These are phyloP conservation scores for Hortiboletus campestris DNA, from an alignment of 768 basidiomycete genomes.

Conservation along the genomic window DNA sequence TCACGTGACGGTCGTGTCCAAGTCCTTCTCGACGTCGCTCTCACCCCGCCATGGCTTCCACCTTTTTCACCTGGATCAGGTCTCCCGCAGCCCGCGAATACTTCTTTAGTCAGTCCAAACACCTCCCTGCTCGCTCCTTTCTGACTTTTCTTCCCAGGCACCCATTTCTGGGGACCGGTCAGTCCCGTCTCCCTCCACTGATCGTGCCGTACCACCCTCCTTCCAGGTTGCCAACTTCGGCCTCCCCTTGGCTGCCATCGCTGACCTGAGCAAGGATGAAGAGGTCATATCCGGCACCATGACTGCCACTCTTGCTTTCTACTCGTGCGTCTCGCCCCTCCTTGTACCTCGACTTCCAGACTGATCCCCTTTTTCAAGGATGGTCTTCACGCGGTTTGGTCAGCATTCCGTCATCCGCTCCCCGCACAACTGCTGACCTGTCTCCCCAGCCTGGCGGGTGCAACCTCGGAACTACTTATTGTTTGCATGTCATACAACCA, in stretches of 20 bases:
- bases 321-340: conserved; percentile 71
- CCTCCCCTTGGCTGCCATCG: conserved; percentile 87
- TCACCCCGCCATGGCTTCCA: conserved; percentile 62
- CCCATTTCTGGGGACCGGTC: conserved; percentile 98
- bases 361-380: conserved; percentile 29
- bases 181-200: conserved; percentile 33
- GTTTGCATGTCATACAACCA: conserved; percentile 92
- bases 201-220: conserved; percentile 6
- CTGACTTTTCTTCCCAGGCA: conserved; percentile 54
- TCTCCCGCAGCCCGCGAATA: conserved; percentile 91
- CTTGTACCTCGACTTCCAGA: conserved; percentile 4
- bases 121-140: neutral
- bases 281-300: conserved; percentile 96
- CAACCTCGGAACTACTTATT: conserved; percentile 95
- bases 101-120: conserved; percentile 80
- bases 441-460: conserved; percentile 79
- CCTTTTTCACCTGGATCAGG: conserved; percentile 85
- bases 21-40: neutral
- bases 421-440: conserved; percentile 1
- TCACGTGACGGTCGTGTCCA: conserved; percentile 12
- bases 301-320: conserved; percentile 85
- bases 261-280: conserved; percentile 92
- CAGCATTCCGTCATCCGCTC: neutral
- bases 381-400: conserved; percentile 98
- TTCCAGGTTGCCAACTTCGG: conserved; percentile 96